phyloP scores from a whole-genome alignment of 306 rosid genomes.

The Quercus rubra region DNA sequence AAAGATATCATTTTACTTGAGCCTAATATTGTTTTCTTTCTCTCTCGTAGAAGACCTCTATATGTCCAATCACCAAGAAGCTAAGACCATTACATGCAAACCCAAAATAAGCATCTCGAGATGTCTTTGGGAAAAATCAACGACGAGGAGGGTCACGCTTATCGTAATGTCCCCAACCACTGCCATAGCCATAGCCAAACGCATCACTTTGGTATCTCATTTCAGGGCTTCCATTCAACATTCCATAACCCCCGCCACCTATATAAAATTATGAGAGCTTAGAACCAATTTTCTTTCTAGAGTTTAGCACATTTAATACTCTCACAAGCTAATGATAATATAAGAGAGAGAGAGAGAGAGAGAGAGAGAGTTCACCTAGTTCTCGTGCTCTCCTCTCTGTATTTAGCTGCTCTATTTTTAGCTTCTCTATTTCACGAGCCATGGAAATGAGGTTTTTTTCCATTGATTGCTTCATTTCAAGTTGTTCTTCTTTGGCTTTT shows the following conservation, averaged over 20 bases:
- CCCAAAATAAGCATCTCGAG: neutral
- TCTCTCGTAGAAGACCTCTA: neutral
- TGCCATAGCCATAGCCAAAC: conserved; percentile 27
- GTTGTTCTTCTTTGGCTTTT: conserved; percentile 38
- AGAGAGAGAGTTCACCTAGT: conserved; percentile 30
- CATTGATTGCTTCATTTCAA: conserved; percentile 42
- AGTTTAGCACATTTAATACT: neutral
- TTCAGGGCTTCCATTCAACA: conserved; percentile 39
- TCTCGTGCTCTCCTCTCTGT: conserved; percentile 26
- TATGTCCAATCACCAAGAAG: neutral
- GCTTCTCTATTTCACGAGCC: conserved; percentile 50
- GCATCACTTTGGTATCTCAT: conserved; percentile 32
- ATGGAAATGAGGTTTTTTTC: conserved; percentile 46
- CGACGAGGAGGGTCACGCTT: conserved; percentile 24
- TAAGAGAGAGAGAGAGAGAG: neutral
- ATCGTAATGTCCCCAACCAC: conserved; percentile 34
- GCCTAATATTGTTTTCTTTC: neutral
- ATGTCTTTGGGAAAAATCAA: conserved; percentile 3
- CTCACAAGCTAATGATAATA: neutral
- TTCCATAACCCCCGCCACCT: conserved; percentile 39
- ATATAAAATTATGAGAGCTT: conserved; percentile 16
- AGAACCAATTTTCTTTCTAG: conserved; percentile 16
- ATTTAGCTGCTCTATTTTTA: conserved; percentile 35
- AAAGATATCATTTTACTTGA: neutral
- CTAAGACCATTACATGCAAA: neutral